A percentile compares a stretch with the other conserved stretches of the same genome.
These are phyloP conservation scores for Cutaneotrichosporon cutaneum DNA, from an alignment of 1,284 basidiomycete species.

Conservation along the genomic window DNA sequence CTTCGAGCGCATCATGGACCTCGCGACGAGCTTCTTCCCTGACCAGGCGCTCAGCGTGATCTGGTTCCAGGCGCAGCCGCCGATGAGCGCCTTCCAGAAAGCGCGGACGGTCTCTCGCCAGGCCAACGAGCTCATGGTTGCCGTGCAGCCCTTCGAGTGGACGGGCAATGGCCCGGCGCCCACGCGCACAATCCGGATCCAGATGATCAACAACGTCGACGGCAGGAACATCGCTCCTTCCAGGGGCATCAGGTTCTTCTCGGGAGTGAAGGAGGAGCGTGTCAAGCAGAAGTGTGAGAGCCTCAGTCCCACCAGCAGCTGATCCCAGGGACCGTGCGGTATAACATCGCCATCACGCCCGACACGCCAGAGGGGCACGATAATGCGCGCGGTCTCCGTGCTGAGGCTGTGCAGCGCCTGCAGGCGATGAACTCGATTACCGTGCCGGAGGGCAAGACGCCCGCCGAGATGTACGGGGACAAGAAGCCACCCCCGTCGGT, in stretches of 20 bases:
- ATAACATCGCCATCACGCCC: constrained; percentile 28
- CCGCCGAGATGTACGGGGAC: constrained; percentile 32
- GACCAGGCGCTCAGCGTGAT: constrained; percentile 49
- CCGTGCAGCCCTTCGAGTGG: constrained; percentile 64
- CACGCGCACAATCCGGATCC: constrained; percentile 56
- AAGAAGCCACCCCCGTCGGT: neutral
- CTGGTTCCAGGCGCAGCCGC: neutral
- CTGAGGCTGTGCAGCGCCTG: constrained; percentile 25
- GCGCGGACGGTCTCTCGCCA: constrained; percentile 32
- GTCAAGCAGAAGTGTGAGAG: constrained; percentile 36
- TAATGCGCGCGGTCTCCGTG: constrained; percentile 19
- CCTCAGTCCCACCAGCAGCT: neutral
- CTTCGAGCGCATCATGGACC: constrained; percentile 68
- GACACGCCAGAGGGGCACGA: constrained; percentile 23
- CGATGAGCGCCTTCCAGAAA: constrained; percentile 10
- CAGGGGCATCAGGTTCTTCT: constrained; percentile 28
- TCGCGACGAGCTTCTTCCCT: constrained; percentile 66
- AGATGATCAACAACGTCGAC: constrained; percentile 49
- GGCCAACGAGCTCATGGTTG: constrained; percentile 53
- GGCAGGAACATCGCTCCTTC: constrained; percentile 36
- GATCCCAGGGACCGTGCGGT: constrained; percentile 45
- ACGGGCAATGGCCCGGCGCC: constrained; percentile 48
- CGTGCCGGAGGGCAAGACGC: constrained; percentile 47
- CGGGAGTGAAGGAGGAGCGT: constrained; percentile 23
- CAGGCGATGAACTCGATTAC: constrained; percentile 34